Evolutionary conservation across 2,329 filamentous ascomycete species (phyloP), one percentile per base, ranked within the genome.

Genomic region (Ophiostoma quercus): DNA sequence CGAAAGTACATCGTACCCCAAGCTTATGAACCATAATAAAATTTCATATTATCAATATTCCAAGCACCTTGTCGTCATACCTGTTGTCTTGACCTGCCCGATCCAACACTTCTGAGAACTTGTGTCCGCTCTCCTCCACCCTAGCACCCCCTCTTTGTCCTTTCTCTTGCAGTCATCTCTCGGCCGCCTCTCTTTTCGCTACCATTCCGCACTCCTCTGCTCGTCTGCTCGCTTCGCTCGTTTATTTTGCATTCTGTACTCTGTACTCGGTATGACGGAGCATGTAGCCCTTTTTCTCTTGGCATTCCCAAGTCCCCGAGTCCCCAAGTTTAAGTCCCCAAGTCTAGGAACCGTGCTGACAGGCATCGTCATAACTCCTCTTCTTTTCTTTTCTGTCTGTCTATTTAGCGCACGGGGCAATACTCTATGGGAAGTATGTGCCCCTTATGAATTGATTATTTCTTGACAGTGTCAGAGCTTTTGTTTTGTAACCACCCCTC

Each of bases 211-310:
- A 57, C 51, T 25, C 19, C 5, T 60, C 57, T 34, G 16, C 57
- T 63, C 14, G 32, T n/a, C 14, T 63, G 14, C 29, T 25, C 29
- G 19, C 12, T 63, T 34, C 57, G n/a, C 29, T 62, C 39, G 39
- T 41, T 41, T 41, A 41, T 12, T 41, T 41, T 41, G 11, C 57
- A 7, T 25, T 62, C 57, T 8, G 34, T 34, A 34, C 34, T 8
- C 34, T 34, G 34, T 34, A 34, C 34, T 34, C 57, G 19, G 25
- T 34, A 63, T 12, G 43, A 62, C 57, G 51, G 51, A 57, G 51
- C 51, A 57, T 57, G 51, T 57, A 57, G 51, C 51, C 51, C 51
- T 57, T 25, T 65, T 41, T 22, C 7, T 39, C 62, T 65, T 65
- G 62, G 62, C 62, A 65, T 41, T 34, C 32, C 32, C 62, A 39